Evolutionary conservation across 2,329 filamentous ascomycete genomes (phyloP).

Genomic region (Blastomyces parvus): DNA sequence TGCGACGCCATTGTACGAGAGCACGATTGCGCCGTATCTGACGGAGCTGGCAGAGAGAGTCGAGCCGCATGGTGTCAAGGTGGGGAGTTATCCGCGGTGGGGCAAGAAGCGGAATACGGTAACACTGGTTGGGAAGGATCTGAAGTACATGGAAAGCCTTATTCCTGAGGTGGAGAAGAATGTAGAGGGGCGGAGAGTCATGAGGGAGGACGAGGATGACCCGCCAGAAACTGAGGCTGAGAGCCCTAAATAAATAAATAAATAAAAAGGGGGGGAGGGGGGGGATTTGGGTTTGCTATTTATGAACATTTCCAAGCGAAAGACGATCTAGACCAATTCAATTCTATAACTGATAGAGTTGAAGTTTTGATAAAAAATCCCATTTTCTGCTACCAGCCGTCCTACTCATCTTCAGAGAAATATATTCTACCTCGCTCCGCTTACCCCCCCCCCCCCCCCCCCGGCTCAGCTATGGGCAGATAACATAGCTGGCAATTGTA

Average conservation of each 20-base stretch:
- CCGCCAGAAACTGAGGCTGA: constrained; percentile 19
- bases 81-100: constrained; percentile 92
- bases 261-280: background rate
- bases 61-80: constrained; percentile 70
- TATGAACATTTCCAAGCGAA: background rate
- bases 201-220: constrained; percentile 63
- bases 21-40: constrained; percentile 70
- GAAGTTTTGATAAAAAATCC: background rate
- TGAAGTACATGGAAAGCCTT: constrained; percentile 66
- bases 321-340: background rate
- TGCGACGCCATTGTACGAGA: constrained; percentile 81
- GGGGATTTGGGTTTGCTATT: background rate
- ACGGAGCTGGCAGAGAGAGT: constrained; percentile 68
- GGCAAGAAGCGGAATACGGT: constrained; percentile 80
- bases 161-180: constrained; percentile 67
- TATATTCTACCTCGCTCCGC: no score
- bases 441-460: no score
- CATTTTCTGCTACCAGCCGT: background rate
- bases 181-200: constrained; percentile 62
- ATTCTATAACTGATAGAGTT: background rate
- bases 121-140: constrained; percentile 70
- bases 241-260: background rate
- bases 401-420: background rate
- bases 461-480: no score
- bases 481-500: no score